Conservation (phyloP, 2,329 filamentous ascomycete species). For the Harringtonia aguacate region DNA sequence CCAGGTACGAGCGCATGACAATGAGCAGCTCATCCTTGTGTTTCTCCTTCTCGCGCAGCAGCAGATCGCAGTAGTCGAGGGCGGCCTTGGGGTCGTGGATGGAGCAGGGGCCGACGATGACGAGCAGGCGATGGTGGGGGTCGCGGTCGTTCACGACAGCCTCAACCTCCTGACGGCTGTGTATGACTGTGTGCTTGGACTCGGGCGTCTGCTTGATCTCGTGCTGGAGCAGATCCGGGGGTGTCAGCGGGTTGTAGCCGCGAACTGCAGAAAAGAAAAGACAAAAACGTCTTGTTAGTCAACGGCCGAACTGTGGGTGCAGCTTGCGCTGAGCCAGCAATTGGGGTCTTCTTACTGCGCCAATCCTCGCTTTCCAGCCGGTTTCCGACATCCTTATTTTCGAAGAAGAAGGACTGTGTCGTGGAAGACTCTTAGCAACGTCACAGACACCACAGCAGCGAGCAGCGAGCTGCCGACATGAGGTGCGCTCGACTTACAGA, state of each 20-base stretch:
- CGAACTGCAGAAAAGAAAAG: slow-evolving; percentile 41
- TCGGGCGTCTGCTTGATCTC: slow-evolving; percentile 59
- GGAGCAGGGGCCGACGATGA: slow-evolving; percentile 91
- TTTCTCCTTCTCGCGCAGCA: slow-evolving; percentile 75
- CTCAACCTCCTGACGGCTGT: slow-evolving; percentile 48
- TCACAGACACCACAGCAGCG: background rate
- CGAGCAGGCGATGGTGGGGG: slow-evolving; percentile 46
- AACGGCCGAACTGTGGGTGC: background rate
- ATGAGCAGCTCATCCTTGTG: slow-evolving; percentile 84
- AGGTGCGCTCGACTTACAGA: slow-evolving; percentile 22
- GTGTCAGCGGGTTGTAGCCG: slow-evolving; percentile 86
- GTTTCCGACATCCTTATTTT: slow-evolving; percentile 72
- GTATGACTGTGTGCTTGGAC: slow-evolving; percentile 50
- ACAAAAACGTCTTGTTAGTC: background rate
- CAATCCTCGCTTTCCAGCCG: slow-evolving; percentile 66
- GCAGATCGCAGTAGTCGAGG: slow-evolving; percentile 81
- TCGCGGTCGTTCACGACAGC: slow-evolving; percentile 52
- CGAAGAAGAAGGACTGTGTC: slow-evolving; percentile 56
- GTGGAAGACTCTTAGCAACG: background rate
- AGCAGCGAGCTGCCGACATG: too few species aligned
- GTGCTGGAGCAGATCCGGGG: slow-evolving; percentile 89
- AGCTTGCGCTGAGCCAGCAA: too few species aligned
- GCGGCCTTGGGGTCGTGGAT: slow-evolving; percentile 91
- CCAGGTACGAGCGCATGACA: slow-evolving; percentile 95
- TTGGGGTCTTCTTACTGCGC: slow-evolving; percentile 52